Evolutionary conservation across 345 rosid species (phyloP).

Genomic region (Aquilaria malaccensis): DNA sequence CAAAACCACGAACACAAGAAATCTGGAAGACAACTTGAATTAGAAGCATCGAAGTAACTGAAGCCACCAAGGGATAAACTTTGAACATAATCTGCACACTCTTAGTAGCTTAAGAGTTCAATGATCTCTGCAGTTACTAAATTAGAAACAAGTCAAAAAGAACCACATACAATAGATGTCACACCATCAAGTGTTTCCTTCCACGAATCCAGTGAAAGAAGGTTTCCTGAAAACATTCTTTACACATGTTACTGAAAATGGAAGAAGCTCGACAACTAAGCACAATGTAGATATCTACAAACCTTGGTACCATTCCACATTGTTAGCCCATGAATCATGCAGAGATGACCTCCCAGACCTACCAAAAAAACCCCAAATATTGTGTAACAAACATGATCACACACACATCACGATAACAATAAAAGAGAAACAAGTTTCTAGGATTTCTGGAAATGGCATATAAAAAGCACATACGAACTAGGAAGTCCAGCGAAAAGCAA

Average conservation of each 20-base stretch:
- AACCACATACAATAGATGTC: slow-evolving; percentile 68
- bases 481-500: neutral
- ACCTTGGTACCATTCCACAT: slow-evolving; percentile 91
- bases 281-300: slow-evolving; percentile 2
- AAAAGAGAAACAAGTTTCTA: neutral
- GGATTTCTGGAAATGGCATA: neutral
- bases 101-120: neutral
- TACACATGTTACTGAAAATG: no score
- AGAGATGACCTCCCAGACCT: slow-evolving; percentile 83
- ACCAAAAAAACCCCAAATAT: slow-evolving; percentile 10
- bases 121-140: neutral
- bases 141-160: neutral
- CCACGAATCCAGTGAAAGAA: slow-evolving; percentile 76
- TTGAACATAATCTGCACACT: neutral
- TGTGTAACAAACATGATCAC: neutral
- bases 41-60: slow-evolving; percentile 7
- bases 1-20: slow-evolving; percentile 96
- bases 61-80: slow-evolving; percentile 9
- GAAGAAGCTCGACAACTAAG: no score
- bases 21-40: slow-evolving; percentile 44
- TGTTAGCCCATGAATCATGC: slow-evolving; percentile 71
- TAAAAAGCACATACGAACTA: neutral
- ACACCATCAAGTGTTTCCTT: slow-evolving; percentile 81
- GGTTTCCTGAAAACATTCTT: slow-evolving; percentile 51
- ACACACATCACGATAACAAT: neutral